Evolutionary conservation across 805 yeast genomes (phyloP), one percentile per base, ranked within the genome.

Genomic region (Saccharomycodes ludwigii): DNA sequence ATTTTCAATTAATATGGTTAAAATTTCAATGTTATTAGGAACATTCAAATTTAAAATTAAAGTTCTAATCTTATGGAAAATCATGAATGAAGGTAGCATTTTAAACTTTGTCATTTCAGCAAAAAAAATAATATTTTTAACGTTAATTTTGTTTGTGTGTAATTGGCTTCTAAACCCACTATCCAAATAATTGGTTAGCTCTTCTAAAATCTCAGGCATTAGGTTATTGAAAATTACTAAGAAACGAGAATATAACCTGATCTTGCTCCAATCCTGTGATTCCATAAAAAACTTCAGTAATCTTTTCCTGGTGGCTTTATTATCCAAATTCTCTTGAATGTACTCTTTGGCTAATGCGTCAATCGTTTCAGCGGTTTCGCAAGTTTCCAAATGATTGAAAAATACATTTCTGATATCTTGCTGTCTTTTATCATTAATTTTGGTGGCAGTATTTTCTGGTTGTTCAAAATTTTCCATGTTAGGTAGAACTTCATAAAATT

Each of bases 71-170:
- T 77, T 79, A 51, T 84, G 86, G 48, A 83, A 78, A 9, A 76
- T 61, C 36, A 76, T 63, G 50, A 73, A 76, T n/a, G 64, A 58
- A 0, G 94, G 88, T 11, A 84, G 61, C 38, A 84, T 52, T 41
- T 68, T 72, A 50, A 85, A 85, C 47, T 81, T 83, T 20, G 78
- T 70, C 56, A 85, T 59, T 46, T 86, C 95, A 30, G 73, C 59
- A 41, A 81, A 74, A 42, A 80, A 77, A 15, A 66, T 61, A 22
- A 81, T 66, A 40, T 66, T 71, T 40, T 63, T 66, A 41, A 73
- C 69, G 39, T 71, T 71, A 30, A 76, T 52, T 13, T 56, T 56
- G 32, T 59, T 64, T 21, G 71, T 66, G 37, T 66, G 68, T 24
- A 79, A 61, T 46, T 74, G 82, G 13, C 68, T 64, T 40, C 81